Evolutionary conservation across 441 rosid species (phyloP).

Genomic region (Gossypium schwendimanii): DNA sequence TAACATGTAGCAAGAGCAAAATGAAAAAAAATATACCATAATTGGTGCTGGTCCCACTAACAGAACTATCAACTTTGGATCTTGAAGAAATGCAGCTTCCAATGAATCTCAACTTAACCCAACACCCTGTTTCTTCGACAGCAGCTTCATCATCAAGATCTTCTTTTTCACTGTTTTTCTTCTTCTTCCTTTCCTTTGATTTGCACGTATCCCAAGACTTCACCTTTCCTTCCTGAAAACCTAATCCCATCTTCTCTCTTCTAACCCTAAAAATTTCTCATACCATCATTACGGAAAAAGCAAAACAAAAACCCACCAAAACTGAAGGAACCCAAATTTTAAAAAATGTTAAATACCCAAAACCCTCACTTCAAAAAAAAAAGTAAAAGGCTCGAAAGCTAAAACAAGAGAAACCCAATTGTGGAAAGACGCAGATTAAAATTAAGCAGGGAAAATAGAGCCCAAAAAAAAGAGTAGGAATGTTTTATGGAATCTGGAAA

Average conservation of each 20-base stretch:
- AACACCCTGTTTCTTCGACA: conserved; percentile 52
- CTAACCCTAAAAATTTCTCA: conserved; percentile 35
- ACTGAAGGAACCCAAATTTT: conserved; percentile 21
- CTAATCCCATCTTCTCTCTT: conserved; percentile 34
- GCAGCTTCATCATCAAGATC: conserved; percentile 24
- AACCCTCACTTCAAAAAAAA: background rate
- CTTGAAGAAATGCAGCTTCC: conserved; percentile 83
- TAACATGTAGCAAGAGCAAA: background rate
- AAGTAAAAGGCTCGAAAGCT: background rate
- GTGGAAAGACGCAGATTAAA: conserved; percentile 27
- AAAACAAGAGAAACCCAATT: conserved; percentile 19
- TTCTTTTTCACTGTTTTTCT: conserved; percentile 26
- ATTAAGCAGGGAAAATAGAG: background rate
- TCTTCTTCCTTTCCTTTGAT: conserved; percentile 47
- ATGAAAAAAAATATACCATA: conserved; percentile 41
- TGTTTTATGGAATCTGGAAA: conserved; percentile 8
- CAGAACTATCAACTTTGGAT: conserved; percentile 87
- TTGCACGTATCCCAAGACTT: conserved; percentile 38
- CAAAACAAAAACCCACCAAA: conserved; percentile 18
- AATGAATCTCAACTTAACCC: conserved; percentile 69
- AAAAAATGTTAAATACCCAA: background rate
- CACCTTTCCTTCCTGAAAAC: conserved; percentile 34
- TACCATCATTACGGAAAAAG: conserved; percentile 15
- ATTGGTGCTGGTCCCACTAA: conserved; percentile 52
- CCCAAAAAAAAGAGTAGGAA: background rate